phyloP scores from a whole-genome alignment of 768 basidiomycete species.

The Nidularia pulvinata region DNA sequence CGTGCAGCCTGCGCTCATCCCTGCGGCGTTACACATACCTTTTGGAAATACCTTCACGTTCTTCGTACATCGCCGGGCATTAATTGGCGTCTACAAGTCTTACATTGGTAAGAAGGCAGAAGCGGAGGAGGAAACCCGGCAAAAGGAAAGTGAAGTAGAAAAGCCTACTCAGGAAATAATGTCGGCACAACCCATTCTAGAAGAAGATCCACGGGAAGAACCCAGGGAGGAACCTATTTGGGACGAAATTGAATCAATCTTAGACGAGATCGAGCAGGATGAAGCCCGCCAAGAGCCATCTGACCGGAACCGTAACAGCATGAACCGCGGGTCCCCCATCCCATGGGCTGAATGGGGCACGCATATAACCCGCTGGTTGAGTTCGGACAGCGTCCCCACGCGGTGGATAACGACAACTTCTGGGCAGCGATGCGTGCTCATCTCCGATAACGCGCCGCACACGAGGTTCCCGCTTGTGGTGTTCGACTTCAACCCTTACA shows the following conservation, averaged over 20 bases:
- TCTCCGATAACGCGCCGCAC: slow-evolving; percentile 5
- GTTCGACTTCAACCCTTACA: slow-evolving; percentile 24
- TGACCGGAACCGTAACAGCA: background rate
- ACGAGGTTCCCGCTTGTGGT: slow-evolving; percentile 7
- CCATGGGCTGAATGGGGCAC: slow-evolving; percentile 31
- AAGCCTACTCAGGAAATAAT: no score
- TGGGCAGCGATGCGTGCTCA: slow-evolving; percentile 27
- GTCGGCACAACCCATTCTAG: no score
- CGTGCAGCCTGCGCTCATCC: slow-evolving; percentile 6
- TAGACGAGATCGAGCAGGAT: no score
- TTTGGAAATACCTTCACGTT: slow-evolving; percentile 20
- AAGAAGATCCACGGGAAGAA: background rate
- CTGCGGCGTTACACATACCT: background rate
- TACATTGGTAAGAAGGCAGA: background rate
- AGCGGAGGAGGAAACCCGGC: background rate
- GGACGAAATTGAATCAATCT: no score
- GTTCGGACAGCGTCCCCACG: slow-evolving; percentile 19
- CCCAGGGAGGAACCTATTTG: background rate
- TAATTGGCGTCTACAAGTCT: slow-evolving; percentile 15
- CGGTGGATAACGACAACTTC: slow-evolving; percentile 37
- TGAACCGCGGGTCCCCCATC: background rate
- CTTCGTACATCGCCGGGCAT: slow-evolving; percentile 28
- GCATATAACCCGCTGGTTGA: slow-evolving; percentile 27
- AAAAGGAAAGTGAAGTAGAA: background rate
- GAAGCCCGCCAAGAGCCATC: no score